phyloP scores from a whole-genome alignment of 2,329 filamentous ascomycete species.

The Xylaria sp. region DNA sequence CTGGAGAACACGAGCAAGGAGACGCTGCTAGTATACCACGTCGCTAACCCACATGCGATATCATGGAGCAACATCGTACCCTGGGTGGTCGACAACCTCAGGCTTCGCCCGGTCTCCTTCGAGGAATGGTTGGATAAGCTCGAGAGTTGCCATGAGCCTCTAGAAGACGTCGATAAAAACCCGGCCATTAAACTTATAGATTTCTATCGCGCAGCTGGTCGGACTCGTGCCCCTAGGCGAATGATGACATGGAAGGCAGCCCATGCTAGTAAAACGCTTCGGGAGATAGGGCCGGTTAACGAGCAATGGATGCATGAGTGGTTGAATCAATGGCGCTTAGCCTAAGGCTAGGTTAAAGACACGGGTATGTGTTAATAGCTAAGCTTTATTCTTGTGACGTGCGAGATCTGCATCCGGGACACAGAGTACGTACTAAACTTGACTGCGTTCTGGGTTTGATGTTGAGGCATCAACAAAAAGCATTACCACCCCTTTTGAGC shows the following conservation, averaged over 20 bases:
- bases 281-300: slow-evolving; percentile 2
- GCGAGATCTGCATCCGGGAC: too few relatives aligned
- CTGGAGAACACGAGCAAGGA: neutral
- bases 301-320: neutral
- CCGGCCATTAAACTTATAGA: slow-evolving; percentile 1
- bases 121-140: neutral
- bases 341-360: neutral
- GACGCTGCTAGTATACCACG: neutral
- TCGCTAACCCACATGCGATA: slow-evolving; percentile 4
- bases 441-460: too few relatives aligned
- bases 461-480: too few relatives aligned
- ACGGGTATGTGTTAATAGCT: too few relatives aligned
- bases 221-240: neutral
- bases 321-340: neutral
- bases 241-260: slow-evolving; percentile 10
- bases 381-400: too few relatives aligned
- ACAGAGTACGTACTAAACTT: too few relatives aligned
- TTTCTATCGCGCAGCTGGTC: neutral
- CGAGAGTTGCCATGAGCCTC: neutral
- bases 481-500: too few relatives aligned
- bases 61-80: slow-evolving; percentile 4
- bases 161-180: slow-evolving; percentile 7
- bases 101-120: neutral
- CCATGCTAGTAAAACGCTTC: slow-evolving; percentile 6
- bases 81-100: neutral